Evolutionary conservation across 2,329 filamentous ascomycete species (phyloP), one percentile per base, ranked within the genome.

Genomic region (Trichoderma harzianum): DNA sequence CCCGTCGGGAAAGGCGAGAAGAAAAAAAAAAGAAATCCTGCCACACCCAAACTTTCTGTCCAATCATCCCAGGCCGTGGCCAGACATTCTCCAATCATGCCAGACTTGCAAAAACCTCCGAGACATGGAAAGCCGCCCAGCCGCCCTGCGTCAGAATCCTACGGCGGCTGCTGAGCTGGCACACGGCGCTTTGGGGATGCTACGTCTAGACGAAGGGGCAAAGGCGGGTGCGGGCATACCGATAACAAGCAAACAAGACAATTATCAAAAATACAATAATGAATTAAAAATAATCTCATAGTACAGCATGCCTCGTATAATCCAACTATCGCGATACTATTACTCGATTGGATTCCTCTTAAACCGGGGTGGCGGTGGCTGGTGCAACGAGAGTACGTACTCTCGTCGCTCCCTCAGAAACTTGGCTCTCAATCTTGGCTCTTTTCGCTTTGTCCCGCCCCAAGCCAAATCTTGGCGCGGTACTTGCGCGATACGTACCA

Each of bases 401-500:
- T 16, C n/a, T 16, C 30, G 12, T 16, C 58, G 11, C 58, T 24
- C n/a, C 30, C n/a, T 8, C 12, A 16, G n/a, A 26, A 30, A 21
- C 65, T 68, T 58, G 53, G 53, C 65, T 68, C 53, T 51, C 16
- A 6, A 16, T 16, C 65, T 68, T 39, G 32, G 32, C 34, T 68
- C 16, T 14, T 21, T 28, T 30, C n/a, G 21, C 30, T 18, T 43
- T 55, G 64, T 39, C 24, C 34, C 16, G 4, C 16, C 65, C 16
- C 64, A 51, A 16, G n/a, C 32, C 18, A 47, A 12, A 24, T 24
- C 28, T 67, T 51, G 26, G 30, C 60, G 32, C 36, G 24, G 67
- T 69, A 69, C 67, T 69, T 69, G 21, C 16, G 14, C 36, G 12
- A 11, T 43, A 36, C 11, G 66, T 69, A 69, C 55, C 55, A 32